phyloP scores from a whole-genome alignment of 2,329 filamentous ascomycete species.

The Epichloe coenophiala region DNA sequence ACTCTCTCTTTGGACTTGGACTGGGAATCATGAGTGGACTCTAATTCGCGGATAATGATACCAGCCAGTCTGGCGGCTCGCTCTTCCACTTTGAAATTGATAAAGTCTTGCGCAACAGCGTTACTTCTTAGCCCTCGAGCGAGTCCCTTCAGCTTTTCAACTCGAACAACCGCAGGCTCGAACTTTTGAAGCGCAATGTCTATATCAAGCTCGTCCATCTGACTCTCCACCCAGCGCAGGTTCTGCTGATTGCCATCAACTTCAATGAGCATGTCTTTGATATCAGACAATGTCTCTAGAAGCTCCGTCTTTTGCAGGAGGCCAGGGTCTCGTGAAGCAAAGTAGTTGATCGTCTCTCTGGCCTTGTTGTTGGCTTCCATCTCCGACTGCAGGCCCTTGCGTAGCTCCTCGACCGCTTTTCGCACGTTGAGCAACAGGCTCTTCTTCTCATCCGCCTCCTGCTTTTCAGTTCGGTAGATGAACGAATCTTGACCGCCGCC shows the following conservation, averaged over 20 bases:
- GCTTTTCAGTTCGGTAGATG: conserved; percentile 82
- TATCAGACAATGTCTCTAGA: conserved; percentile 62
- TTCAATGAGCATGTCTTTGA: conserved; percentile 83
- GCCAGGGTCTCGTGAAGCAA: conserved; percentile 64
- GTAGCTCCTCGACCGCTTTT: conserved; percentile 83
- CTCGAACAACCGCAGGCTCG: conserved; percentile 67
- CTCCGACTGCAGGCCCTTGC: conserved; percentile 73
- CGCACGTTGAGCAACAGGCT: conserved; percentile 77
- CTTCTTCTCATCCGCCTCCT: conserved; percentile 65
- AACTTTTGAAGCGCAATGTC: conserved; percentile 85
- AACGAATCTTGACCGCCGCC: conserved; percentile 79
- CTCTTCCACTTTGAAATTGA: conserved; percentile 82
- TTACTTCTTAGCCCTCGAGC: conserved; percentile 76
- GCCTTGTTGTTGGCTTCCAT: conserved; percentile 77
- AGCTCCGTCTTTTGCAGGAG: conserved; percentile 68
- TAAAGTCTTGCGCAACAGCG: conserved; percentile 76
- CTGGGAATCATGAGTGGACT: conserved; percentile 64
- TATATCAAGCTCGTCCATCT: conserved; percentile 93
- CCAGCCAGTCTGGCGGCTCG: conserved; percentile 64
- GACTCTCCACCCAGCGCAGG: conserved; percentile 84
- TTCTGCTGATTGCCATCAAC: conserved; percentile 95
- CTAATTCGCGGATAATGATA: conserved; percentile 63
- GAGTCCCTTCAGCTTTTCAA: conserved; percentile 74
- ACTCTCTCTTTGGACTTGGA: conserved; percentile 70
- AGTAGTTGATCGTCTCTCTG: conserved; percentile 74